Base-by-base conservation (phyloP, 2,329 filamentous ascomycete genomes). In the Ilyonectria mors-panacis region DNA sequence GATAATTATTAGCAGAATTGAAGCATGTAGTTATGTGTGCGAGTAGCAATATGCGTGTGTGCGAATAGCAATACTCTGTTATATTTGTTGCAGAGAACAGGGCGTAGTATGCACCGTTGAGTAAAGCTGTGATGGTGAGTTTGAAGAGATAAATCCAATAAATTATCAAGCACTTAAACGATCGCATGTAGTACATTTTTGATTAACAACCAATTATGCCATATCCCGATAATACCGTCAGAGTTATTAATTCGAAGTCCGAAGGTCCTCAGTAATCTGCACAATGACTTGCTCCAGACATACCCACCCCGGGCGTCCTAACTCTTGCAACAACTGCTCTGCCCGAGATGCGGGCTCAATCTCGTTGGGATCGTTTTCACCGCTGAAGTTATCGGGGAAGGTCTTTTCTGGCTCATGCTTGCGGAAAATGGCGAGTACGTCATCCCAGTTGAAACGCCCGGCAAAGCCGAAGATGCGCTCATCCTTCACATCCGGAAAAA, bases 381-480 rank as follows among this genome's bases (percentile, higher is more conserved):
- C 64, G 0, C 59, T 54, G 21, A 77, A 78, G 37, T 78, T 66
- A 1, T 75, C 74, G 0, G 71, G 71, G 8, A 79, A 74, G 0
- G 30, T 65, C 19, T 60, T 70, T 1, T 58, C 39, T 0, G 76
- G 75, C 2, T 72, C 64, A 1, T 66, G 54, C 28, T 74, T 74
- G 0, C 75, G 67, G 0, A 81, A 37, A 1, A 76, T 71, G 0
- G 63, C 75, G 3, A 82, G 28, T 0, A 88, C 70, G 2, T 81
- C 72, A 21, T 86, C 85, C 76, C 82, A 86, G 50, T 79, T 86
- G 62, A 81, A 85, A 0, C 81, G 81, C 2, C 81, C 78, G 0
- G 85, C 86, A 61, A 86, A 88, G 1, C 79, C 88, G 71, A 51
- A 30, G 26, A 51, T 51, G 17, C 47, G 47, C 17, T 51, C 47